phyloP scores from a whole-genome alignment of 805 yeast genomes.

The Kluyveromyces starmeri region DNA sequence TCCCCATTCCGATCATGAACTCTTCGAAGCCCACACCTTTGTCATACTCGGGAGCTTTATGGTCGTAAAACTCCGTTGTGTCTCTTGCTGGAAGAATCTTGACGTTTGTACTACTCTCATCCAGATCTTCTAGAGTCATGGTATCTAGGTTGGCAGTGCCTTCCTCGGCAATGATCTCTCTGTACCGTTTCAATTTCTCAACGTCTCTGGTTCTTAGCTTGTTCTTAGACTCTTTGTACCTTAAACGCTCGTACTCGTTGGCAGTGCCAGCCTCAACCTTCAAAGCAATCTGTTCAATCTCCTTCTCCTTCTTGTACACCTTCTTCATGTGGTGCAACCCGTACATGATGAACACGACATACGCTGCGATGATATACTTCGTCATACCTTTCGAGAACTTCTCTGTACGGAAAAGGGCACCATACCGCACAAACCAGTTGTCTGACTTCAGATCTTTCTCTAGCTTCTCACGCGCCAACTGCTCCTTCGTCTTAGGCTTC shows the following conservation, averaged over 20 bases:
- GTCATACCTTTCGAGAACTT: slow-evolving; percentile 57
- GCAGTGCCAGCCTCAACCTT: slow-evolving; percentile 29
- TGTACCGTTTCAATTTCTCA: slow-evolving; percentile 50
- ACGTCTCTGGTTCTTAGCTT: slow-evolving; percentile 56
- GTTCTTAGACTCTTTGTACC: slow-evolving; percentile 53
- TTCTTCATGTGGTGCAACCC: slow-evolving; percentile 62
- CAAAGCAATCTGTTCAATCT: slow-evolving; percentile 36
- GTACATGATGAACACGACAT: slow-evolving; percentile 45
- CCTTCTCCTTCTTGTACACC: slow-evolving; percentile 55
- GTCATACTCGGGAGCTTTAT: slow-evolving; percentile 74
- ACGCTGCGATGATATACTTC: slow-evolving; percentile 52
- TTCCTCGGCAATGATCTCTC: slow-evolving; percentile 38
- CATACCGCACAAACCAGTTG: slow-evolving; percentile 38
- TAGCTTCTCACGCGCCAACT: slow-evolving; percentile 25
- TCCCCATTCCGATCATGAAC: slow-evolving; percentile 37
- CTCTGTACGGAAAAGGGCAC: slow-evolving; percentile 44
- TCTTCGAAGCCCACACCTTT: slow-evolving; percentile 57
- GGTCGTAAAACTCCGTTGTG: slow-evolving; percentile 71
- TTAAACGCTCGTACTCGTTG: slow-evolving; percentile 55
- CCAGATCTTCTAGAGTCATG: slow-evolving; percentile 20
- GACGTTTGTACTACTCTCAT: slow-evolving; percentile 28
- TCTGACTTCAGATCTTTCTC: slow-evolving; percentile 30
- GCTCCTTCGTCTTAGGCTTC: slow-evolving; percentile 26
- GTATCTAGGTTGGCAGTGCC: slow-evolving; percentile 27
- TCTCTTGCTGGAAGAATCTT: slow-evolving; percentile 62